phyloP scores from a whole-genome alignment of 2,329 filamentous ascomycete genomes.

The Hypomyces perniciosus region DNA sequence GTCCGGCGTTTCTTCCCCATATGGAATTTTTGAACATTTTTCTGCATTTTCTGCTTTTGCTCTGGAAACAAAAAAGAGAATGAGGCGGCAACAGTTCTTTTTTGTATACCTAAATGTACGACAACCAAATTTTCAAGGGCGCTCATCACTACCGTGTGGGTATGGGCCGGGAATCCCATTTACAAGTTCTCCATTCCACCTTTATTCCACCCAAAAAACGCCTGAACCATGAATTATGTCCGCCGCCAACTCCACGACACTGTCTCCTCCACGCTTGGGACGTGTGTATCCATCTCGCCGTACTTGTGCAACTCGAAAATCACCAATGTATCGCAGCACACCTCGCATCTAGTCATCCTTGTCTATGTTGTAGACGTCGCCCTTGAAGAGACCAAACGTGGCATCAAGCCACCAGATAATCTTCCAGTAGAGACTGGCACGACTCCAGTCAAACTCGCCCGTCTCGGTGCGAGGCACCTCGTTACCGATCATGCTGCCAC shows the following conservation, averaged over 20 bases:
- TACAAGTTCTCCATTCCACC: not conserved
- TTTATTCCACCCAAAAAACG: too few species aligned
- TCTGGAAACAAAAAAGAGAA: not conserved
- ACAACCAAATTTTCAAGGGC: not conserved
- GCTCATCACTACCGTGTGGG: not conserved
- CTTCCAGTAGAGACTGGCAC: constrained; percentile 62
- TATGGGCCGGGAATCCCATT: not conserved
- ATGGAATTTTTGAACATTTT: not conserved
- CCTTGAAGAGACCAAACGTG: constrained; percentile 52
- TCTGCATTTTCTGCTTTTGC: not conserved
- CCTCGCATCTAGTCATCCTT: constrained; percentile 46
- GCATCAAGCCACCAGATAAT: constrained; percentile 58
- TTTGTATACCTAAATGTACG: constrained; percentile 9
- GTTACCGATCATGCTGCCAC: constrained; percentile 66
- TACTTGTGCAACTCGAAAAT: not conserved
- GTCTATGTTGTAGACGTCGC: constrained; percentile 51
- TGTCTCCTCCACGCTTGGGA: too few species aligned
- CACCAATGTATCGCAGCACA: not conserved
- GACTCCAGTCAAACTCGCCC: constrained; percentile 72
- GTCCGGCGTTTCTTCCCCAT: constrained; percentile 5
- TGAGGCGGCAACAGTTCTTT: constrained; percentile 5
- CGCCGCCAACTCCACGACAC: too few species aligned
- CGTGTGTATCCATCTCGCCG: too few species aligned
- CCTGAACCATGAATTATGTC: too few species aligned
- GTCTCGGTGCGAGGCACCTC: constrained; percentile 66